phyloP scores from a whole-genome alignment of 2,329 filamentous ascomycete species.

The Ophiostoma tasmaniense region DNA sequence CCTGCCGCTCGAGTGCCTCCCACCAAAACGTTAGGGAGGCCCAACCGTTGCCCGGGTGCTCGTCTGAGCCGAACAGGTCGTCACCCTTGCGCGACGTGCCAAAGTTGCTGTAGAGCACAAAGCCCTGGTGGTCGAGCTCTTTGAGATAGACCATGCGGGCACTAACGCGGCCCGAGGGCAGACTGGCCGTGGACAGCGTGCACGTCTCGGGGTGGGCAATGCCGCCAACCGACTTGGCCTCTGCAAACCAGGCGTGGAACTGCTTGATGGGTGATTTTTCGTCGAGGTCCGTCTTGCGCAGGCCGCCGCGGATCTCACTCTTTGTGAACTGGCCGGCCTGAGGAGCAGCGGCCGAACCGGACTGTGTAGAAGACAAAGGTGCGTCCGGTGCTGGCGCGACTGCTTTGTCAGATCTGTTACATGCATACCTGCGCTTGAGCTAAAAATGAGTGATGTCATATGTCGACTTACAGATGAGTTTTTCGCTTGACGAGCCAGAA shows the following conservation, averaged over 20 bases:
- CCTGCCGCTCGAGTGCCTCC: constrained; percentile 77
- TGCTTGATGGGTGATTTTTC: constrained; percentile 61
- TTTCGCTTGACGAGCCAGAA: constrained; percentile 9
- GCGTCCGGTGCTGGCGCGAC: constrained; percentile 21
- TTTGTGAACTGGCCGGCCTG: constrained; percentile 72
- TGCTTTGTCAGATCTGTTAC: constrained; percentile 26
- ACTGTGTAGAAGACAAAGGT: constrained; percentile 2
- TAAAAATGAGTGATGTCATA: neutral
- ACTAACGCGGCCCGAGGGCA: constrained; percentile 77
- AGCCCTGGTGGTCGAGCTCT: constrained; percentile 74
- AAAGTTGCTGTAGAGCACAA: constrained; percentile 91
- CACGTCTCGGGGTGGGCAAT: constrained; percentile 80
- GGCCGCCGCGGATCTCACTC: constrained; percentile 38
- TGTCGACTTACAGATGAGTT: constrained; percentile 18
- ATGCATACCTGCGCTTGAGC: no score
- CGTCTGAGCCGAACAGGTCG: constrained; percentile 45
- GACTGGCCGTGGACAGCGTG: constrained; percentile 71
- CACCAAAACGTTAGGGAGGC: constrained; percentile 87
- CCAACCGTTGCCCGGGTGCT: constrained; percentile 53
- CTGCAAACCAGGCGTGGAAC: constrained; percentile 83
- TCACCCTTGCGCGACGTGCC: constrained; percentile 61
- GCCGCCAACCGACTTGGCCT: constrained; percentile 44
- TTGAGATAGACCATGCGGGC: constrained; percentile 90
- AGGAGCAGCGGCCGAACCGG: constrained; percentile 18
- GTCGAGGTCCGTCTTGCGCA: constrained; percentile 54